Evolutionary conservation across 1,139 yeast species (phyloP).

Genomic region (Sugiyamaella japonica): DNA sequence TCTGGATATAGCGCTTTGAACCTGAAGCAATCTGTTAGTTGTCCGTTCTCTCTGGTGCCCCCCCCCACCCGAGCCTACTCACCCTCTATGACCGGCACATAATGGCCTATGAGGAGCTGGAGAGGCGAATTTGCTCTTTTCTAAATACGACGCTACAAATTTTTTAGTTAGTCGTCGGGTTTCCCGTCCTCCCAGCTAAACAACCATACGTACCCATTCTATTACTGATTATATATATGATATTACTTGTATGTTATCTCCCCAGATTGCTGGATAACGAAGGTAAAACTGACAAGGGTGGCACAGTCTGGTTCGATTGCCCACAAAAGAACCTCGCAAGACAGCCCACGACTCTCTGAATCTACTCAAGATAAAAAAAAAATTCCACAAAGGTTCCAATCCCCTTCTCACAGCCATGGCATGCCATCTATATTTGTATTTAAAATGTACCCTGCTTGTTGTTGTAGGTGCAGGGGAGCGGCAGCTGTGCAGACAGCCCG

Average conservation of each 20-base stretch:
- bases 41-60: too few species aligned
- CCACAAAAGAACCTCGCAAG: background rate
- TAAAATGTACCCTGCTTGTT: too few species aligned
- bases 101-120: constrained; percentile 23
- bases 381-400: too few species aligned
- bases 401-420: too few species aligned
- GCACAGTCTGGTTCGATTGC: too few species aligned
- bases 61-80: too few species aligned
- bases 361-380: background rate
- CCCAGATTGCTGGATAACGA: too few species aligned
- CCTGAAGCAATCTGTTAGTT: constrained; percentile 12
- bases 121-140: constrained; percentile 64
- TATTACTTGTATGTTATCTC: too few species aligned
- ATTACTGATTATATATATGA: too few species aligned
- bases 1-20: constrained; percentile 57
- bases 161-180: constrained; percentile 54
- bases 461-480: too few species aligned
- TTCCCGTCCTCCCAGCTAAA: constrained; percentile 84
- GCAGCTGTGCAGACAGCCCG: background rate
- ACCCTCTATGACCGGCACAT: constrained; percentile 36
- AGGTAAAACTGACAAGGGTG: too few species aligned
- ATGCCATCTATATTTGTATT: too few species aligned
- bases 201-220: constrained; percentile 24
- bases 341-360: background rate
- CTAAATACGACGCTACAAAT: constrained; percentile 95